Conservation (phyloP, 306 rosid species). For the Luffa aegyptiaca region DNA sequence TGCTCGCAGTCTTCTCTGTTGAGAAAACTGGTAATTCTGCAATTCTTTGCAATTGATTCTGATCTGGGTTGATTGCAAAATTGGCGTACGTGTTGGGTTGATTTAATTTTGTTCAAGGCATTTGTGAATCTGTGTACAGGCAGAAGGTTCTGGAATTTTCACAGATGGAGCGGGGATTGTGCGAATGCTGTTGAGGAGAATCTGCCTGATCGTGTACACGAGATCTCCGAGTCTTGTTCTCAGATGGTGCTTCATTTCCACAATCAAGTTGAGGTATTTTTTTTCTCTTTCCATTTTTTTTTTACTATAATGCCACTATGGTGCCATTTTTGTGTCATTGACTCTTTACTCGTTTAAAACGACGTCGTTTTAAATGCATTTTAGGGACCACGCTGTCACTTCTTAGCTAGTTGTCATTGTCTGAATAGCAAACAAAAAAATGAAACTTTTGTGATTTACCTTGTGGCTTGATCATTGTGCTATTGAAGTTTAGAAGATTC, state of each 20-base stretch:
- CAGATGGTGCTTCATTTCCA: conserved; percentile 86
- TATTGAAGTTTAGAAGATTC: conserved; percentile 22
- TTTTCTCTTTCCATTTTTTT: no score
- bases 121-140: conserved; percentile 23
- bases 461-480: not conserved
- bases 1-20: conserved; percentile 58
- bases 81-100: not conserved
- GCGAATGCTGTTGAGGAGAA: conserved; percentile 30
- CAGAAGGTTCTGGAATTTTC: conserved; percentile 61
- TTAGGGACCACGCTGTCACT: not conserved
- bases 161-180: conserved; percentile 56
- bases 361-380: conserved; percentile 11
- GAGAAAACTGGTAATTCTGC: conserved; percentile 39
- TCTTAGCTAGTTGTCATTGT: not conserved
- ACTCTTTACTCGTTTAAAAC: conserved; percentile 10
- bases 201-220: conserved; percentile 61
- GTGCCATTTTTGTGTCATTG: conserved; percentile 5
- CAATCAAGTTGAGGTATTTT: conserved; percentile 67
- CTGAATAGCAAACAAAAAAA: not conserved
- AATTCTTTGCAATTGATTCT: not conserved
- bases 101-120: not conserved
- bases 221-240: conserved; percentile 85
- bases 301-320: conserved; percentile 17
- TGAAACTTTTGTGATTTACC: not conserved
- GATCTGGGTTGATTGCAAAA: not conserved